Evolutionary conservation across 805 yeast species (phyloP).

Genomic region (Wickerhamomyces rabaulensis): DNA sequence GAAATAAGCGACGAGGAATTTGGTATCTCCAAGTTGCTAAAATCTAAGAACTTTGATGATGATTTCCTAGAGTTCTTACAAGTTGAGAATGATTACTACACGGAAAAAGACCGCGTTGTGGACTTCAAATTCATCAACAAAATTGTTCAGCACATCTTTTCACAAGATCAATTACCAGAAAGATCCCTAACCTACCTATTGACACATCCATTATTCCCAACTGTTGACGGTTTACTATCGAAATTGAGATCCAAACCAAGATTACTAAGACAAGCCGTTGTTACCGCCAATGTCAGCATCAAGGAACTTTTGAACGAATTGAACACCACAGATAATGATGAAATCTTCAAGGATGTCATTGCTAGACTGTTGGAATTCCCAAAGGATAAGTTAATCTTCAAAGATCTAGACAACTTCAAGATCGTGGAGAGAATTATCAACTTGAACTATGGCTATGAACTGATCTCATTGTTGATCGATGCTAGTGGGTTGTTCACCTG

Average conservation of each 20-base stretch:
- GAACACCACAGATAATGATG: constrained; percentile 49
- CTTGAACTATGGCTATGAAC: constrained; percentile 49
- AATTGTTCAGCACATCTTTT: constrained; percentile 40
- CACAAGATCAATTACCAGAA: constrained; percentile 27
- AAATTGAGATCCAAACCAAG: constrained; percentile 52
- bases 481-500: constrained; percentile 69
- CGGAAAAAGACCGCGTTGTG: constrained; percentile 62
- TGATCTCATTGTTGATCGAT: constrained; percentile 64
- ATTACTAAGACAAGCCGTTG: constrained; percentile 75
- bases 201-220: constrained; percentile 86
- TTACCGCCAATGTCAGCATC: constrained; percentile 65
- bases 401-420: constrained; percentile 28
- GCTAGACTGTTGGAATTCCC: constrained; percentile 60
- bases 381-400: constrained; percentile 28
- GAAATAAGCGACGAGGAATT: constrained; percentile 15
- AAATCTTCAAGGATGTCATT: constrained; percentile 62
- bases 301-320: constrained; percentile 60
- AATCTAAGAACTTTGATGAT: constrained; percentile 25
- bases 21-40: constrained; percentile 19
- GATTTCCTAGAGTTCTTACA: constrained; percentile 26
- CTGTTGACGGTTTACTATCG: constrained; percentile 49
- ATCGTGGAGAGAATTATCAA: constrained; percentile 40
- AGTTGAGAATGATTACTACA: constrained; percentile 45
- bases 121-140: constrained; percentile 49
- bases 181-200: constrained; percentile 63